Conservation (phyloP, 257 asterid genomes). For the Cinchona pubescens region DNA sequence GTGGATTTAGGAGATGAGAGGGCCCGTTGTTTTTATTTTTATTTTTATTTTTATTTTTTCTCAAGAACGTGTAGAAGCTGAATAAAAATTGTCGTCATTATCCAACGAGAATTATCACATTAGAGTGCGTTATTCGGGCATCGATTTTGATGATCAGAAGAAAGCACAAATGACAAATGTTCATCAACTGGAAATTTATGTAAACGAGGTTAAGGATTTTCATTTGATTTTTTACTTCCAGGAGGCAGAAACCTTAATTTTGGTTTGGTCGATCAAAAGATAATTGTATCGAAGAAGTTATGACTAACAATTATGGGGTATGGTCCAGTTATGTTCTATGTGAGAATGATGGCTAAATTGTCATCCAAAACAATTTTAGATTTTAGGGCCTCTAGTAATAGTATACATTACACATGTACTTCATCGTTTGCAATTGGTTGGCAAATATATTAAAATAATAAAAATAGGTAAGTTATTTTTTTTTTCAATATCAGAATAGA, state of each 20-base stretch:
- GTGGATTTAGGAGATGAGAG: slow-evolving; percentile 6
- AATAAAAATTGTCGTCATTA: background rate
- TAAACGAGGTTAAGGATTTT: background rate
- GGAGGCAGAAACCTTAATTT: background rate
- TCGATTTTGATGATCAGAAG: background rate
- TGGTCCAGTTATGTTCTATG: background rate
- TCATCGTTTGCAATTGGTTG: background rate
- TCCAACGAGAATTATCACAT: background rate
- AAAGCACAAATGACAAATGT: background rate
- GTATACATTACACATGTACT: too few relatives aligned
- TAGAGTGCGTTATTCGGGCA: background rate
- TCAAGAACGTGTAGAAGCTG: background rate
- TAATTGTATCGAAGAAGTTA: background rate
- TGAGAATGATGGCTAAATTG: background rate
- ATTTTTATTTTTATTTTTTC: too few relatives aligned
- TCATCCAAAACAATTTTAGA: background rate
- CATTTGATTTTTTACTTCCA: too few relatives aligned
- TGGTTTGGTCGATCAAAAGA: background rate
- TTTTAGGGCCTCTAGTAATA: background rate
- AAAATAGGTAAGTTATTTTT: too few relatives aligned
- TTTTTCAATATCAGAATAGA: too few relatives aligned
- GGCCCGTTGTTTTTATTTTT: background rate
- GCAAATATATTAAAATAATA: too few relatives aligned
- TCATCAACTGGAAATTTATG: background rate
- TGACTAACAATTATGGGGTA: background rate